Percentiles rank a stretch among this genome's conserved stretches.
phyloP scores from a whole-genome alignment of 169 alveolate species.

The Cryptosporidium sp. region DNA sequence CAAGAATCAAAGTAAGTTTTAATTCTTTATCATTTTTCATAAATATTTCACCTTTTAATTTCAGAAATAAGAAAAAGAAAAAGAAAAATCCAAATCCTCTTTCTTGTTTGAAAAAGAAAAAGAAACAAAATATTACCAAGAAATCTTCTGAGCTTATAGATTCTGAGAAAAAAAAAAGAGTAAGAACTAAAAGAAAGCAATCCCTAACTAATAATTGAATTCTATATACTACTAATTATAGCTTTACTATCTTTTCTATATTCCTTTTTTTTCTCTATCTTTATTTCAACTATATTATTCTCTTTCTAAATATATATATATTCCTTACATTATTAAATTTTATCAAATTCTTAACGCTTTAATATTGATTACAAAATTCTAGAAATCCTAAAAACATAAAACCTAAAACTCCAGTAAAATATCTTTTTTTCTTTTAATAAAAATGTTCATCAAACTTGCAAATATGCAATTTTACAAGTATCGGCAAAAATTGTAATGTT shows the following conservation, averaged over 20 bases:
- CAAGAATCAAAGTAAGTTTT: slow-evolving; percentile 22
- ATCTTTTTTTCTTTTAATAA: background rate
- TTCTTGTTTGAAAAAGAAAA: slow-evolving; percentile 56
- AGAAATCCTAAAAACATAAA: no score
- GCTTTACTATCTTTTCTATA: no score
- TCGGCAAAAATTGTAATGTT: slow-evolving; percentile 3
- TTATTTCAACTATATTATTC: background rate
- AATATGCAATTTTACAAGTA: slow-evolving; percentile 23
- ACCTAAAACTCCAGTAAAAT: no score
- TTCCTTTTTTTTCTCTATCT: background rate
- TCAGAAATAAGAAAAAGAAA: slow-evolving; percentile 12
- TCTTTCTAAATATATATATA: no score
- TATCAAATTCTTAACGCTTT: background rate
- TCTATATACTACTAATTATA: background rate
- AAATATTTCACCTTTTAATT: background rate
- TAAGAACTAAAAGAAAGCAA: slow-evolving; percentile 12
- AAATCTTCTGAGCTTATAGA: background rate
- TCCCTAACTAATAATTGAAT: background rate
- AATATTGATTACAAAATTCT: background rate
- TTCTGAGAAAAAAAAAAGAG: slow-evolving; percentile 32
- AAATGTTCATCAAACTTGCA: background rate
- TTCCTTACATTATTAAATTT: background rate
- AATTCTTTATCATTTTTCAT: background rate
- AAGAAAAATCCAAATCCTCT: slow-evolving; percentile 71
- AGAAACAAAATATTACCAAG: background rate